A percentile compares a stretch with the other conserved stretches of the same genome.
These are phyloP conservation scores for Globisporangium echinulatum DNA, from an alignment of 352 stramenopile species.

Conservation along the genomic window DNA sequence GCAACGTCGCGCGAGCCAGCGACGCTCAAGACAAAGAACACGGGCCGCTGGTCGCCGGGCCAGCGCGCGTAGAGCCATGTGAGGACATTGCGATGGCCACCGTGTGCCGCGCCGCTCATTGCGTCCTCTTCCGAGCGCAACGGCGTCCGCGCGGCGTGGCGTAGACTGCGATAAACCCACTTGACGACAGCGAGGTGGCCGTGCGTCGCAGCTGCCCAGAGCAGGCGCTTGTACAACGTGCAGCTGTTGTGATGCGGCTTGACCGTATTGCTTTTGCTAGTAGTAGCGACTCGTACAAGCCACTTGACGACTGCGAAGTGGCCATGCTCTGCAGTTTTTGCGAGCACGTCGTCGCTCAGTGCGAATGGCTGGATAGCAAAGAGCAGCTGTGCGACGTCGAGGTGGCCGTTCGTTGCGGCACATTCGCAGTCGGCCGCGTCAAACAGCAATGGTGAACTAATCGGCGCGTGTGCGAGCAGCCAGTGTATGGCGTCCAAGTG, in stretches of 20 bases:
- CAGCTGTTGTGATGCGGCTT: too few species aligned
- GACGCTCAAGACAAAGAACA: not conserved
- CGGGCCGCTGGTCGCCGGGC: not conserved
- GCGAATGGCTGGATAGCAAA: not conserved
- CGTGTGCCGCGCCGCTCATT: not conserved
- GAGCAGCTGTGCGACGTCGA: not conserved
- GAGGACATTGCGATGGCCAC: not conserved
- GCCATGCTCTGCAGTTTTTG: not conserved
- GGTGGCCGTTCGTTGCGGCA: not conserved
- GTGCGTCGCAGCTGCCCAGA: not conserved
- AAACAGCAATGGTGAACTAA: not conserved
- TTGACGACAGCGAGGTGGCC: constrained; percentile 3
- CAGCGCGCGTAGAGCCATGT: not conserved
- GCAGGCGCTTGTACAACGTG: not conserved
- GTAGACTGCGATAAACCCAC: constrained; percentile 1
- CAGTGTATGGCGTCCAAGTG: not conserved
- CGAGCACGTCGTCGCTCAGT: not conserved
- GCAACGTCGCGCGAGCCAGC: not conserved
- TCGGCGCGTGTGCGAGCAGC: not conserved
- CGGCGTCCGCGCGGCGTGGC: not conserved
- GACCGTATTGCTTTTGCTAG: too few species aligned
- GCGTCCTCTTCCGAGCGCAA: not conserved
- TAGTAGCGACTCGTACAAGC: not conserved
- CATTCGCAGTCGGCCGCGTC: not conserved
- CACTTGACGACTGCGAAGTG: not conserved